phyloP scores from a whole-genome alignment of 495 filamentous ascomycete genomes.

The Xylaria cubensis region DNA sequence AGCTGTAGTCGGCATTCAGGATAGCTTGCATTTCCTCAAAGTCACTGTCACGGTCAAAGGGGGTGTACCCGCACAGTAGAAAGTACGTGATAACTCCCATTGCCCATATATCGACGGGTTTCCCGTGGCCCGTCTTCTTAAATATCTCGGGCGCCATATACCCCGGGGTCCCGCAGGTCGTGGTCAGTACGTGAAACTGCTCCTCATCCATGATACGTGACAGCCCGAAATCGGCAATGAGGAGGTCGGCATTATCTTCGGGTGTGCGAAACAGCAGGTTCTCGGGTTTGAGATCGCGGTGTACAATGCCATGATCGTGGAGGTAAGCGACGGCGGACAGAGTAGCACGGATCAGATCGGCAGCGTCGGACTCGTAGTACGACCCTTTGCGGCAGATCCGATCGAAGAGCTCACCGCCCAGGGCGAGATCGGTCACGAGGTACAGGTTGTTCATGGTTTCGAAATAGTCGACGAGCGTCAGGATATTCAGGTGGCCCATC shows the following conservation, averaged over 20 bases:
- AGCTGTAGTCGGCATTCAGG: slow-evolving; percentile 92
- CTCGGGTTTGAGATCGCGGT: slow-evolving; percentile 80
- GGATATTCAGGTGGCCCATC: slow-evolving; percentile 97
- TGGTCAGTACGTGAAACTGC: slow-evolving; percentile 96
- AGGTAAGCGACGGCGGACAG: slow-evolving; percentile 97
- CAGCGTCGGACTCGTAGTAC: slow-evolving; percentile 97
- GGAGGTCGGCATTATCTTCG: slow-evolving; percentile 83
- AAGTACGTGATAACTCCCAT: slow-evolving; percentile 98
- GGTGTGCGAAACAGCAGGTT: slow-evolving; percentile 81
- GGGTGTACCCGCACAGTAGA: slow-evolving; percentile 96
- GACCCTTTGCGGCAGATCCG: slow-evolving; percentile 97
- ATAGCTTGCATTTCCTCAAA: slow-evolving; percentile 99
- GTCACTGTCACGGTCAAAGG: slow-evolving; percentile 96
- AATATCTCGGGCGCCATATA: slow-evolving; percentile 98
- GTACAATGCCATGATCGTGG: slow-evolving; percentile 97
- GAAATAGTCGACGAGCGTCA: slow-evolving; percentile 98
- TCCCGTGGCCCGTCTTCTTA: slow-evolving; percentile 86
- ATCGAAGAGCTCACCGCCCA: slow-evolving; percentile 97
- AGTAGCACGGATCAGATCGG: slow-evolving; percentile 91
- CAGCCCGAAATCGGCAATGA: slow-evolving; percentile 96
- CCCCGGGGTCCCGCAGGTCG: slow-evolving; percentile 95
- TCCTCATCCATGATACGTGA: slow-evolving; percentile 98
- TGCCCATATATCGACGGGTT: slow-evolving; percentile 94
- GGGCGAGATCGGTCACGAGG: slow-evolving; percentile 93
- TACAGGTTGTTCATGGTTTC: slow-evolving; percentile 99